Evolutionary conservation across 306 rosid genomes (phyloP), one percentile per base, ranked within the genome.

Genomic region (Coriaria nepalensis): DNA sequence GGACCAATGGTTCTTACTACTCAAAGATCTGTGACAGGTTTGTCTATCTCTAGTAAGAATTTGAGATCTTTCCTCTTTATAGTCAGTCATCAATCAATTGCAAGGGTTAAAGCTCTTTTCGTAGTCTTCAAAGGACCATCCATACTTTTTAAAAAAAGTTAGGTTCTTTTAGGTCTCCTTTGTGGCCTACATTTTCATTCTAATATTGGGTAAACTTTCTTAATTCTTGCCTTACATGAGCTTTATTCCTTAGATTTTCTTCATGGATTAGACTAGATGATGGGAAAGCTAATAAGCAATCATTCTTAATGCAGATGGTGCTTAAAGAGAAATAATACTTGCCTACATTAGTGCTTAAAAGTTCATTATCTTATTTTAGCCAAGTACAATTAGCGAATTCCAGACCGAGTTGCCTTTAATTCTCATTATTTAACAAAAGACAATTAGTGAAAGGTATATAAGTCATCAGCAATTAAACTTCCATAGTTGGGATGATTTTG

Each of bases 141-240:
- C 71, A 5, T 48, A 45, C 57, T 68, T 45, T 55, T 49, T 44
- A 39, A 59, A 43, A 52, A 62, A 63, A 59, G 62, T 40, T 45
- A 14, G 62, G 72, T 66, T 45, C 72, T 66, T 78, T 72, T 66
- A 50, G 87, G 87, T 78, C 82, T 73, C 78, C 77, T 65, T 77
- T 66, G 59, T 78, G 93, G 93, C 74, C 81, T 66, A 71, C 93
- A 80, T 64, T 49, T 71, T 75, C 73, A 62, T 64, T 85, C 67
- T 75, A 73, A 75, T 58, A 39, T 63, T 40, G 68, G 81, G 79
- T 43, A 78, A 55, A 40, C 43, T 55, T 80, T 84, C 70, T 59
- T 64, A 61, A 55, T 73, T 70, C 57, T 49, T 64, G 68, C 67
- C 67, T 61, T 59, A 33, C 62, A 62, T 59, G 79, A 71, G 53